Base-by-base conservation (phyloP, 2,329 filamentous ascomycete genomes). In the Alternaria gansuensis region DNA sequence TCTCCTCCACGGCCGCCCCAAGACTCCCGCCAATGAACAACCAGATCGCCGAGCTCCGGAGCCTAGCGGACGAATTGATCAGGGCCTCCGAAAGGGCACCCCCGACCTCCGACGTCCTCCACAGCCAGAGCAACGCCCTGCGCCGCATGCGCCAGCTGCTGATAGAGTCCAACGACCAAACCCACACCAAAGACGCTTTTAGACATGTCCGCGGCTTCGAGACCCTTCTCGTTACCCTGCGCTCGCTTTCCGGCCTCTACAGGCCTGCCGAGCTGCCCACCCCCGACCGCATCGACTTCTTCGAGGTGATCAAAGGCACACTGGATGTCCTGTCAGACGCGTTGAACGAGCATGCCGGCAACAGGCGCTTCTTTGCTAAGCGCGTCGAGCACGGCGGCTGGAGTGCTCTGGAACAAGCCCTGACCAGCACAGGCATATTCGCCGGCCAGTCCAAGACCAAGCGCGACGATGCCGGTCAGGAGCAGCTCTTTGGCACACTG, bases 401-500 rank as follows among this genome's bases (percentile, higher is more conserved):
- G 89, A 84, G 88, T 64, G 86, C 88, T 7, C 76, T 97, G 54
- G 89, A 95, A 71, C 86, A 91, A 72, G 86, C 86, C 5, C 84
- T 93, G 79, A 86, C 85, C 62, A 87, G 87, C 75, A 87, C 88
- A 75, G 86, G 90, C 33, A 79, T 79, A 31, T 73, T 75, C 46
- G 74, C 71, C 41, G 66, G 70, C 14, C 73, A 75, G 49, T 72
- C 73, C 37, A 62, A 70, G 24, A 74, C 63, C 57, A 70, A 57
- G 37, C 72, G 68, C 29, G 75, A 79, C 60, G 70, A 77, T 64
- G 71, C 71, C 11, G 77, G 74, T 36, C 74, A 77, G 43, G 91
- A 96, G 67, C 90, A 93, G 75, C 83, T 96, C 4, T 96, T 96
- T 77, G 92, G 92, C 28, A 89, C 90, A 67, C 84, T 97, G 8